Evolutionary conservation across 805 yeast species (phyloP).

Genomic region (Myxozyma melibiosi): DNA sequence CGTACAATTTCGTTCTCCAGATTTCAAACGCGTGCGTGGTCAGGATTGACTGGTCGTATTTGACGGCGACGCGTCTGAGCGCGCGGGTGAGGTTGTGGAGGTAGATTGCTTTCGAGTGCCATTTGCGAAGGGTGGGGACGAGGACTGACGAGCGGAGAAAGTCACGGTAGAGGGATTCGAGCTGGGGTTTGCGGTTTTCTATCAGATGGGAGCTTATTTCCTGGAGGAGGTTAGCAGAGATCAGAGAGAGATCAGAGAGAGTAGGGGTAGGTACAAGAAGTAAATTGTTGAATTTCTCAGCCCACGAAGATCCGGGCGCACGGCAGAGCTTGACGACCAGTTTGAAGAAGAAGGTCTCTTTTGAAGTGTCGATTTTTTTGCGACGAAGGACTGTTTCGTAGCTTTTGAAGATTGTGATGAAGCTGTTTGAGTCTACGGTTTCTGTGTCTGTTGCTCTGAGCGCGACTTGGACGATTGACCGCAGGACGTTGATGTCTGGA

Average conservation of each 20-base stretch:
- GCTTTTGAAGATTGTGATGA: constrained; percentile 22
- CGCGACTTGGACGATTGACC: constrained; percentile 29
- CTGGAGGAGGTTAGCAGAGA: not conserved
- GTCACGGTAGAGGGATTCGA: constrained; percentile 15
- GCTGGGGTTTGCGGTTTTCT: constrained; percentile 14
- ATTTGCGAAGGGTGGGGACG: constrained; percentile 5
- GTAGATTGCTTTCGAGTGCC: constrained; percentile 12
- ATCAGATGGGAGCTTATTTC: constrained; percentile 15
- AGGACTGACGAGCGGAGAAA: constrained; percentile 7
- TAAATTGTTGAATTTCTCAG: constrained; percentile 24
- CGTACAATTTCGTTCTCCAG: constrained; percentile 18
- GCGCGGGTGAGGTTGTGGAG: not conserved
- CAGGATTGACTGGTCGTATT: constrained; percentile 20
- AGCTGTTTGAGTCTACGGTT: constrained; percentile 12
- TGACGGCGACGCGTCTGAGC: constrained; percentile 17
- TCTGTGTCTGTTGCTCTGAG: constrained; percentile 12
- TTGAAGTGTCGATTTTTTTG: constrained; percentile 20
- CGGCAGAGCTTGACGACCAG: constrained; percentile 27
- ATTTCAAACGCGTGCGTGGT: constrained; percentile 16
- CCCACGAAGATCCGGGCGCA: constrained; percentile 26
- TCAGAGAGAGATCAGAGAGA: not conserved
- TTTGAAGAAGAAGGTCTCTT: constrained; percentile 24
- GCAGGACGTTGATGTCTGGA: constrained; percentile 26
- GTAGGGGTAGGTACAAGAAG: constrained; percentile 8
- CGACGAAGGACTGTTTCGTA: constrained; percentile 30